These are phyloP conservation scores for Brasilioporus rufonigricans DNA, from an alignment of 768 basidiomycete species.

Conservation along the genomic window DNA sequence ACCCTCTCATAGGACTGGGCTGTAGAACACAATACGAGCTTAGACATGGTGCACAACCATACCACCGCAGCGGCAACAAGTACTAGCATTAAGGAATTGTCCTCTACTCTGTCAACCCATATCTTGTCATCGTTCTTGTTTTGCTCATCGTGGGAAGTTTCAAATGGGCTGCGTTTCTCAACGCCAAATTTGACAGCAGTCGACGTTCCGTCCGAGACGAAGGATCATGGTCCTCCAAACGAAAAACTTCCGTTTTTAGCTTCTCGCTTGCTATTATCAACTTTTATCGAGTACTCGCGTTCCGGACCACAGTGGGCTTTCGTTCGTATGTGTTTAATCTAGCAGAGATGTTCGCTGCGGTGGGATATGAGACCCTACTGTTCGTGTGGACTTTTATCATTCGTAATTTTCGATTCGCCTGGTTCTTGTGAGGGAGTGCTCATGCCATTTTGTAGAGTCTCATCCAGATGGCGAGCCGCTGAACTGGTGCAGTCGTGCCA, in stretches of 20 bases:
- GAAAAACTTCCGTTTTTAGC: constrained; percentile 13
- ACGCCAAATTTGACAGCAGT: constrained; percentile 13
- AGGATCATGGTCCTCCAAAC: not conserved
- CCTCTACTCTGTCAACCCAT: constrained; percentile 16
- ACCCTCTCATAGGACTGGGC: too few relatives aligned
- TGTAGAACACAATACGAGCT: not conserved
- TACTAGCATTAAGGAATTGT: constrained; percentile 8
- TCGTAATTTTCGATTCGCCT: constrained; percentile 23
- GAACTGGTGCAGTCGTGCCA: constrained; percentile 35
- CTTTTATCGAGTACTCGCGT: constrained; percentile 34
- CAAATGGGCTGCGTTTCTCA: constrained; percentile 14
- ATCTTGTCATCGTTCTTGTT: constrained; percentile 9
- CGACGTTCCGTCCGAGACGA: constrained; percentile 4
- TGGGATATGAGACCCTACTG: constrained; percentile 37
- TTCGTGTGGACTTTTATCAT: constrained; percentile 38
- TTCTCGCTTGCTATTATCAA: constrained; percentile 35
- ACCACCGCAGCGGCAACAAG: not conserved
- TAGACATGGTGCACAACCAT: not conserved
- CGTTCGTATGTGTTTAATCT: constrained; percentile 38
- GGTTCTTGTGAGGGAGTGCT: not conserved
- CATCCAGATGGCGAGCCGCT: constrained; percentile 19
- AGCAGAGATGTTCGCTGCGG: constrained; percentile 38
- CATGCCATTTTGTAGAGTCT: constrained; percentile 15
- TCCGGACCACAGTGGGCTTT: constrained; percentile 37
- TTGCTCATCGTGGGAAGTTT: constrained; percentile 19